Evolutionary conservation across 495 filamentous ascomycete species (phyloP), one percentile per base, ranked within the genome.

Genomic region (Penicillium longicatenatum): DNA sequence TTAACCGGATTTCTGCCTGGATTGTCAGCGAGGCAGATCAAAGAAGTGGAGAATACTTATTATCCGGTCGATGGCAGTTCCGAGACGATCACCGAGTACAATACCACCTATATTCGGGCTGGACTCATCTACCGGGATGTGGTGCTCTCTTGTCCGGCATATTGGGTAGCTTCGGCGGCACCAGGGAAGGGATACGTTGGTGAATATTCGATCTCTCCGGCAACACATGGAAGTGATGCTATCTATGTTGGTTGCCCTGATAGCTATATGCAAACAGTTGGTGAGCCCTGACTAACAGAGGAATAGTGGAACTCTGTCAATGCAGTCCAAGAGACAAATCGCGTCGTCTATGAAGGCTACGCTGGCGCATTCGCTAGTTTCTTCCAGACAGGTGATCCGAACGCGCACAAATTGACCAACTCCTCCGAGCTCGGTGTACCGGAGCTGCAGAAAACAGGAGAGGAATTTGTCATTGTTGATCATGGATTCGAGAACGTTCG

Each of bases 361-460:
- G 72, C 84, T 0, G 85, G 84, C 29, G 81, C 84, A 2, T 80
- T 86, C 35, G 83, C 82, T 1, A 81, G 76, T 44, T 86, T 86
- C 68, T 79, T 86, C 54, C 70, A 79, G 54, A 86, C 81, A 0
- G 84, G 83, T 3, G 75, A 85, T 62, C 82, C 84, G 5, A 86
- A 86, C 59, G 71, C 75, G 14, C 73, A 82, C 57, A 86, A 85
- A 59, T 63, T 86, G 50, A 87, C 83, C 3, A 68, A 75, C 50
- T 54, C 50, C 6, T 71, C 69, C 46, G 62, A 74, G 37, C 64
- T 68, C 1, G 76, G 76, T 16, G 80, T 85, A 21, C 82, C 84
- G 11, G 63, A 67, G 29, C 56, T 79, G 19, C 44, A 60, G 7
- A 44, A 45, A 6, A 76, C 68, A 0, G 73, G 74, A 1, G 53